phyloP scores from a whole-genome alignment of 164 flowering plant genomes.

The Amborella trichopoda region DNA sequence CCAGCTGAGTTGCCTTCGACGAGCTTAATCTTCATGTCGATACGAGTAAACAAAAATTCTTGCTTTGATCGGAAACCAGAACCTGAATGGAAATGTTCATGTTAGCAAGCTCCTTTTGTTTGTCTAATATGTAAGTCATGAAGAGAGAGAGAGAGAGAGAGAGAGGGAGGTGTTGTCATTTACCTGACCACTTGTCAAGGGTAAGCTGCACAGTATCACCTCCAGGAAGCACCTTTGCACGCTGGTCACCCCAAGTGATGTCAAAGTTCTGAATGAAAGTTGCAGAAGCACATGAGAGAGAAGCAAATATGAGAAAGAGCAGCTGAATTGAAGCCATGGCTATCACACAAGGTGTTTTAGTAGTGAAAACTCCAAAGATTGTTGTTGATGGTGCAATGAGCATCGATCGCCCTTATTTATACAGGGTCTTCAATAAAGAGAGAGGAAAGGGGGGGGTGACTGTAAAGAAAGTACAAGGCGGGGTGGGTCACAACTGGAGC shows the following conservation, averaged over 20 bases:
- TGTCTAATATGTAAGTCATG: not conserved
- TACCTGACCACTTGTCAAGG: not conserved
- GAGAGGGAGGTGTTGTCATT: not conserved
- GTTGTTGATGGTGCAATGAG: not conserved
- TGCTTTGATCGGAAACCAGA: slow-evolving; percentile 15
- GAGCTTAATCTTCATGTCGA: slow-evolving; percentile 15
- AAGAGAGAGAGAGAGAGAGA: slow-evolving; percentile 10
- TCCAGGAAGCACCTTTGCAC: not conserved
- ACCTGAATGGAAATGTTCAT: slow-evolving; percentile 1
- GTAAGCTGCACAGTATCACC: not conserved
- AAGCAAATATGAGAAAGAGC: not conserved
- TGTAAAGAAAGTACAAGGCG: not conserved
- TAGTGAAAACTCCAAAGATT: not conserved
- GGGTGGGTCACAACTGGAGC: not conserved
- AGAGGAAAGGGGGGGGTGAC: not conserved
- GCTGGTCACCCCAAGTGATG: not conserved
- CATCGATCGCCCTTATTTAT: too few relatives aligned
- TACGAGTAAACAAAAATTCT: slow-evolving; percentile 9
- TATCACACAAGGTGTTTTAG: not conserved
- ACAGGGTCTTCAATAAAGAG: too few relatives aligned
- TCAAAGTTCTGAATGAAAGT: not conserved
- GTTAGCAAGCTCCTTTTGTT: not conserved
- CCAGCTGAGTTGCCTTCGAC: slow-evolving; percentile 16
- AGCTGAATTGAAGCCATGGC: not conserved
- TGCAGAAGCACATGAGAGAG: not conserved